Base-by-base conservation (phyloP, 805 yeast genomes). In the Barnettozyma vustinii region DNA sequence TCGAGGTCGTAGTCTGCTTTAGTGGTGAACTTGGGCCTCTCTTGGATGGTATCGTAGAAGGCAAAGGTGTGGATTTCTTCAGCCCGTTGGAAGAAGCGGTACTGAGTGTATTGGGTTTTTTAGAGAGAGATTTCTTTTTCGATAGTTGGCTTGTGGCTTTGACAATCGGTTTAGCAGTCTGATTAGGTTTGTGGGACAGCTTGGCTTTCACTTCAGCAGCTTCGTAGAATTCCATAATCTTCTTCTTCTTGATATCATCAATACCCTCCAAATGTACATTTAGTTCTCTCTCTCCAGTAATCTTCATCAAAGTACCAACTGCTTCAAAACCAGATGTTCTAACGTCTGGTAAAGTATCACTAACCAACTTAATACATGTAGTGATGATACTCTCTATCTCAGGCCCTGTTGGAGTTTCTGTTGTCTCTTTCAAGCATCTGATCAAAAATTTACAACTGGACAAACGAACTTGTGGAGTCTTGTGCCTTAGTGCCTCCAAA, bases 321-420 rank as follows among this genome's bases (percentile, higher is more conserved):
- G 83, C 73, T 58, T 84, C 87, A 41, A 89, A 84, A 0, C 92
- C 84, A 5, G 83, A 81, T 45, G 82, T 78, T 61, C 99, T 79
- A 2, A 87, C 84, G 1, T 92, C 87, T 43, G 89, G 95, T 61
- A 84, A 87, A 0, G 96, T 82, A 56, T 94, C 99, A 37, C 79
- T 72, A 39, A 89, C 75, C n/a, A 87, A 70, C 57, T 83, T 87
- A 9, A 77, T 71, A 1, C 81, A 76, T 1, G 70, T 64, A 1
- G 72, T 76, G 68, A 83, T 75, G 1, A 88, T 79, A 8, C 64
- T 61, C 49, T 83, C 85, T 41, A 82, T 61, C 47, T 86, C 89
- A 0, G 65, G 53, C 13, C 69, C 62, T 4, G 67, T 66, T 5
- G 95, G 95, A 0, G 74, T 59, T 0, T 52, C 53, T 15, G 64